Evolutionary conservation across 75 land plant species (phyloP).

Genomic region (Gnetum montanum): DNA sequence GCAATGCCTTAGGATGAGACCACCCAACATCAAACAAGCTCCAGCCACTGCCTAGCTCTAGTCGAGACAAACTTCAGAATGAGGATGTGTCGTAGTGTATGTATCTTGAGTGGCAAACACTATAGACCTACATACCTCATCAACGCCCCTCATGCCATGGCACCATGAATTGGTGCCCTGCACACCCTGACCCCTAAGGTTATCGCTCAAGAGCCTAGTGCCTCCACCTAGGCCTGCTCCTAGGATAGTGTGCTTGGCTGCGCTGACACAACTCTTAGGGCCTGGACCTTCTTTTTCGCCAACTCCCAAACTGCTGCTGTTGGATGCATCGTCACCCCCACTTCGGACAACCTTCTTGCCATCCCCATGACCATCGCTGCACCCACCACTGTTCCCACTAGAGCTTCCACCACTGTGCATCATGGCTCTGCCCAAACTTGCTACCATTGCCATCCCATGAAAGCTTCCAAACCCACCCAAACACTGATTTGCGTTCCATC

Average conservation of each 20-base stretch:
- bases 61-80: too few relatives aligned
- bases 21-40: too few relatives aligned
- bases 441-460: background rate
- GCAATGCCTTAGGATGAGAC: too few relatives aligned
- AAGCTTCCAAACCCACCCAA: too few relatives aligned
- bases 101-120: too few relatives aligned
- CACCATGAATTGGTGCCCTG: background rate
- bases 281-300: background rate
- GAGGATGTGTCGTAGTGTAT: too few relatives aligned
- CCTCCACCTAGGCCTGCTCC: background rate
- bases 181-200: background rate
- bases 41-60: too few relatives aligned
- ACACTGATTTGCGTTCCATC: too few relatives aligned
- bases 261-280: background rate
- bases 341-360: background rate
- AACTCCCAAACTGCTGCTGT: background rate
- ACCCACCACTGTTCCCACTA: background rate
- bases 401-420: background rate
- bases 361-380: background rate
- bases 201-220: background rate
- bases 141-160: too few relatives aligned
- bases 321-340: background rate
- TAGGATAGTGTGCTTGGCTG: too few relatives aligned
- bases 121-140: too few relatives aligned
- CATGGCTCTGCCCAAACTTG: background rate